Conservation (phyloP, 1,139 yeast species). For the Candida neerlandica region DNA sequence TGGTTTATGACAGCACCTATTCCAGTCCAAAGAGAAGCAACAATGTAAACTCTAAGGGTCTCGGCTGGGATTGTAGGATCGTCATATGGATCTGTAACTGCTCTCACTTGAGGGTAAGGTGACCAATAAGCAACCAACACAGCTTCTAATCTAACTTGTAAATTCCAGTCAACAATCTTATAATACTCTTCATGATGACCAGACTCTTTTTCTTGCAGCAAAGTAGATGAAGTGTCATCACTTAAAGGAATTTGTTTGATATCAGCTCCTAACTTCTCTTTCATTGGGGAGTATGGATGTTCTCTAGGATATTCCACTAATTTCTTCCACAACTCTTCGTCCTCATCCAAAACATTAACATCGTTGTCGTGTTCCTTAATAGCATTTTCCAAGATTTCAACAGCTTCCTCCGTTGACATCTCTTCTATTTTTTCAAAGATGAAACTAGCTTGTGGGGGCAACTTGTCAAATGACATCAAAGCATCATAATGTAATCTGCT, state of each 20-base stretch:
- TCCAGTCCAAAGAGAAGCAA: slow-evolving; percentile 53
- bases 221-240: not conserved
- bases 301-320: slow-evolving; percentile 3
- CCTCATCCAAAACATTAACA: slow-evolving; percentile 18
- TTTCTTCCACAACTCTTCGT: slow-evolving; percentile 9
- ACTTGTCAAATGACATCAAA: slow-evolving; percentile 27
- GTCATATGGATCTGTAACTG: slow-evolving; percentile 57
- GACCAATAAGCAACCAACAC: slow-evolving; percentile 53
- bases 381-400: slow-evolving; percentile 21
- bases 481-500: slow-evolving; percentile 30
- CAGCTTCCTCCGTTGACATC: slow-evolving; percentile 24
- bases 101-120: slow-evolving; percentile 67
- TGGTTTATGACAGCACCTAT: slow-evolving; percentile 61
- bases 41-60: slow-evolving; percentile 55
- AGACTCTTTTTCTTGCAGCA: not conserved
- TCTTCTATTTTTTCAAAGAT: slow-evolving; percentile 32
- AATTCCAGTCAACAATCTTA: slow-evolving; percentile 24
- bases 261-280: not conserved
- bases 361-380: slow-evolving; percentile 23
- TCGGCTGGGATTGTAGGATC: slow-evolving; percentile 54
- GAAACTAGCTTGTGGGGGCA: slow-evolving; percentile 29
- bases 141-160: slow-evolving; percentile 43
- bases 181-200: not conserved
- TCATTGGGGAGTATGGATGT: not conserved
- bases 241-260: not conserved